Base-by-base conservation (phyloP, 441 rosid species). In the Syzygium syzygioides region DNA sequence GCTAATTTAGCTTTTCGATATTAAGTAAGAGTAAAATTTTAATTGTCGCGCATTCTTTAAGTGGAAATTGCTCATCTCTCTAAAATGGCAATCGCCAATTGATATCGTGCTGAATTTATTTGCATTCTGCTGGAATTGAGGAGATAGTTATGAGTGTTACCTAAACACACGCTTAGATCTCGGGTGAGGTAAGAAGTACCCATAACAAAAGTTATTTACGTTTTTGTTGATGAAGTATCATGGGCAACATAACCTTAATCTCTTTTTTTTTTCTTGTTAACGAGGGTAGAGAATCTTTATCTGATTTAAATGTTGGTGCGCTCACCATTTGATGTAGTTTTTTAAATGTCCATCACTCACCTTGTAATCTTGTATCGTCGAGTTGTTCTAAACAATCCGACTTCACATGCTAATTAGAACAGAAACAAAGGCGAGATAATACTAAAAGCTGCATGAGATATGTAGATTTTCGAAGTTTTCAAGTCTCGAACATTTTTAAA, bases 401-500 rank as follows among this genome's bases (percentile, higher is more conserved):
- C 83, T 37, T 37, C 83, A 37, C 9, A 0, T 23, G 18, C 83
- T 3, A 76, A 76, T 41, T 20, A 41, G 23, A 76, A 41, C 5
- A 13, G 12, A 41, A 76, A 76, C 9, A 9, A 7, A 13, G 52
- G 14, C 3, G 1, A 76, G 83, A 76, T 11, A 12, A 6, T 5
- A 37, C 8, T 37, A 41, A 37, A 37, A 76, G 9, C 41, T 41
- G 0, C 3, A 0, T 2, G 4, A 3, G 23, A 76, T 41, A 12
- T 8, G 18, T 7, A 41, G 2, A 37, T 41, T 76, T 37, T 41
- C 28, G 41, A 76, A 41, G 0, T 76, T 0, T 1, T 76, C 17
- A 0, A 37, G 83, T 76, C 17, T 76, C 7, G 1, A 76, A 45
- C 25, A 3, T 37, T 23, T 41, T 76, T 41, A 76, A 76, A 5